Evolutionary conservation across 768 basidiomycete species (phyloP), one percentile per base, ranked within the genome.

Genomic region (Boletus vermiculosoides): DNA sequence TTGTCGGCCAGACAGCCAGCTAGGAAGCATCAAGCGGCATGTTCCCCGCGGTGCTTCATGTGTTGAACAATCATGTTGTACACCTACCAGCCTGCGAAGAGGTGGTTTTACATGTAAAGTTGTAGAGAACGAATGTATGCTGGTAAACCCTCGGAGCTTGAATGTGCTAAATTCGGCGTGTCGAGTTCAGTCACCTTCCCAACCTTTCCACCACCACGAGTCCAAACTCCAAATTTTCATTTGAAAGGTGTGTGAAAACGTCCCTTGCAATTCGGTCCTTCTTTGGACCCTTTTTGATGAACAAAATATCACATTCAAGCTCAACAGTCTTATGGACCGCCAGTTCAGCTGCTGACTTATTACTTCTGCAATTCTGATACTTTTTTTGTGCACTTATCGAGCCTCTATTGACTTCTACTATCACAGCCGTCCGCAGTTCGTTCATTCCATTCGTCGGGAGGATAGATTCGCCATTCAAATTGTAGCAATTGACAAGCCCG

Each of bases 361-460:
- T 70, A 64, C 69, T 64, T 71, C 77, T 77, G 75, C 76, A 77
- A 77, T 78, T 73, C 77, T 77, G 77, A 78, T 50, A 36, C 30
- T 22, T 59, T 44, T n/a, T 39, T 51, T 25, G 42, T 15, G 13
- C 33, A 12, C 40, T 34, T 3, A 2, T 20, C 2, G 50, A 49
- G 10, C 55, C n/a, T 45, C 18, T 31, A 23, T 20, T 52, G 51
- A 54, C 37, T 10, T 23, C 34, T 37, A 12, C 0, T 31, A 31
- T 28, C 50, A 60, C 47, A 59, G 52, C 3, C 3, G 18, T 44
- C 6, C 39, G 20, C 28, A 40, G 22, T 40, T 34, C 2, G 23
- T n/a, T 41, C 20, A 23, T 31, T 15, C 28, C 16, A 18, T 16
- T 13, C 2, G 5, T 16, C 20, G 7, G 28, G 28, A 22, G 9